phyloP scores from a whole-genome alignment of 2,329 filamentous ascomycete genomes.

The Cytospora schulzeri region DNA sequence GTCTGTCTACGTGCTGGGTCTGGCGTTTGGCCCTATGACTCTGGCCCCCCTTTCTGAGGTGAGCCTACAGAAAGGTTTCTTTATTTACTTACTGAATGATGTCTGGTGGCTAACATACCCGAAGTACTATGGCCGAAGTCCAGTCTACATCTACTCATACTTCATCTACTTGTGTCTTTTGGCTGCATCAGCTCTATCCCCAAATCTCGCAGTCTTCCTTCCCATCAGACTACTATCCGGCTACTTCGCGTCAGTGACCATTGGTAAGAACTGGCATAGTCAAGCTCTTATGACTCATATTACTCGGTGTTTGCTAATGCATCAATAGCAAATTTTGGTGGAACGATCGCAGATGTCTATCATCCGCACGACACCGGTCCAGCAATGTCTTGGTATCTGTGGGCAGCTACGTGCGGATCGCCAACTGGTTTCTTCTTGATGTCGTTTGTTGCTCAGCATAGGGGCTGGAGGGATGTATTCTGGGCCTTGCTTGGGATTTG shows the following conservation, averaged over 20 bases:
- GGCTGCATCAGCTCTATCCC: slow-evolving; percentile 45
- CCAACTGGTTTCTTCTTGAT: slow-evolving; percentile 49
- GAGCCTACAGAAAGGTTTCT: background rate
- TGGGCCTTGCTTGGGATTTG: slow-evolving; percentile 50
- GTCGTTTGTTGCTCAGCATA: slow-evolving; percentile 46
- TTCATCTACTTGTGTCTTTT: slow-evolving; percentile 46
- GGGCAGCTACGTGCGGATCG: slow-evolving; percentile 49
- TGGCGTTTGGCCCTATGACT: slow-evolving; percentile 42
- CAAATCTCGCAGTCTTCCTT: slow-evolving; percentile 45
- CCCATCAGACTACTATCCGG: slow-evolving; percentile 47
- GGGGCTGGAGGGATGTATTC: slow-evolving; percentile 47
- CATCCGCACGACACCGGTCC: slow-evolving; percentile 44
- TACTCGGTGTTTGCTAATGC: background rate
- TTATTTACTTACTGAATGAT: too few species aligned
- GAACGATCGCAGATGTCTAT: slow-evolving; percentile 48
- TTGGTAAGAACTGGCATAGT: background rate
- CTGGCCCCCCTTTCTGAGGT: slow-evolving; percentile 36
- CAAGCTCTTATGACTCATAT: background rate
- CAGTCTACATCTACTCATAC: slow-evolving; percentile 46
- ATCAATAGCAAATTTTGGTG: slow-evolving; percentile 42
- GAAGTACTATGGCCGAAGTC: slow-evolving; percentile 46
- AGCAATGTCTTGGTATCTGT: slow-evolving; percentile 40
- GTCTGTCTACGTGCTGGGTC: slow-evolving; percentile 48
- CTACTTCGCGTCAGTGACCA: slow-evolving; percentile 43
- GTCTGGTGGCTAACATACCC: background rate